A percentile compares a stretch with the other conserved stretches of the same genome.
phyloP scores from a whole-genome alignment of 1,139 yeast genomes.

The Blastobotrys illinoisensis region DNA sequence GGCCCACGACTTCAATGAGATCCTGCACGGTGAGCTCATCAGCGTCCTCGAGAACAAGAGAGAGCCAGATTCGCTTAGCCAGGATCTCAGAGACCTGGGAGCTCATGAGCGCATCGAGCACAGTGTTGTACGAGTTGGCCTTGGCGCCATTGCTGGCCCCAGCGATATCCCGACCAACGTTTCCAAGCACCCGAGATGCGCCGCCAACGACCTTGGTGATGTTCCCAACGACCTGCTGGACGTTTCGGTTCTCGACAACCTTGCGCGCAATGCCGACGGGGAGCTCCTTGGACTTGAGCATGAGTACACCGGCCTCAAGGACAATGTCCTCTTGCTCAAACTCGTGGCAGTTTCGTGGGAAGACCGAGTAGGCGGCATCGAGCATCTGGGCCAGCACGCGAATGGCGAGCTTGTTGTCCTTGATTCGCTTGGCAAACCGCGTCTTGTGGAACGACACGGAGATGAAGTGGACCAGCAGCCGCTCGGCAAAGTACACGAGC shows the following conservation, averaged over 20 bases:
- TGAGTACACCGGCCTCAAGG: constrained; percentile 28
- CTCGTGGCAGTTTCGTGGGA: constrained; percentile 35
- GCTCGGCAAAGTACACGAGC: constrained; percentile 34
- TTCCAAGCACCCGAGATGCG: constrained; percentile 30
- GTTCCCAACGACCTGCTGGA: constrained; percentile 26
- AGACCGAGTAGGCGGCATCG: constrained; percentile 33
- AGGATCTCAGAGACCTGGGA: constrained; percentile 29
- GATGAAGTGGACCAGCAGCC: constrained; percentile 35
- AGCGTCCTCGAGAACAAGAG: constrained; percentile 38
- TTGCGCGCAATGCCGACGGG: constrained; percentile 18
- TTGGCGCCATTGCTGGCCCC: constrained; percentile 11
- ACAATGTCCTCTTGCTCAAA: constrained; percentile 35
- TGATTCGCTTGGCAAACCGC: constrained; percentile 37
- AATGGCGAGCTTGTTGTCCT: constrained; percentile 34
- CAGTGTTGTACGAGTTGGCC: constrained; percentile 26
- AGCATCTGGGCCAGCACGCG: constrained; percentile 31
- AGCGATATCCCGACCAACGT: constrained; percentile 29
- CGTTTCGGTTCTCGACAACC: constrained; percentile 20
- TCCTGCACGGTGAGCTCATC: constrained; percentile 34
- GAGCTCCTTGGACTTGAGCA: constrained; percentile 18
- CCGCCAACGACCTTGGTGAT: constrained; percentile 30
- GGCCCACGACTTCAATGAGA: constrained; percentile 35
- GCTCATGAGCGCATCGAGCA: constrained; percentile 33
- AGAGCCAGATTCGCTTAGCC: constrained; percentile 39
- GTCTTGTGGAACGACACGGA: constrained; percentile 40